Evolutionary conservation across 2,329 filamentous ascomycete genomes (phyloP), one percentile per base, ranked within the genome.

Genomic region (Plectosphaerella plurivora): DNA sequence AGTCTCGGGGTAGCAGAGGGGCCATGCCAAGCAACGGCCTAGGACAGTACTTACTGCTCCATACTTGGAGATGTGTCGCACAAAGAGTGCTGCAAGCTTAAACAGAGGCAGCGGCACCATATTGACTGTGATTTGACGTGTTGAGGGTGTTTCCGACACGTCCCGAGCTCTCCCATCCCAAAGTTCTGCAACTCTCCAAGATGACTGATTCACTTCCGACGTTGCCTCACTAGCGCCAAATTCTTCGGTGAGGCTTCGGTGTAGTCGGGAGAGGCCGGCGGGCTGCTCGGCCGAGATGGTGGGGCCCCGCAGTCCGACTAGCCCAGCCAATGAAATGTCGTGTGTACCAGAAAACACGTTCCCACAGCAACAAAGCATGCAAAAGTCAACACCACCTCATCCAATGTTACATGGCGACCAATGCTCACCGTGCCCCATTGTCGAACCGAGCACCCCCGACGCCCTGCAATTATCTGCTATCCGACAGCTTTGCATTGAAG

Each of bases 21-120:
- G 22, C 22, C 22, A 24, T 24, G 28, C 12, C 14, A 24, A 33
- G 4, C 41, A 9, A 4, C 35, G 9, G 25, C 9, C 39, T 11
- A 20, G 33, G 50, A 22, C 24, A n/a, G 25, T 46, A 70, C 82
- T 60, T 78, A 87, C 83, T 51, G 84, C 83, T 63, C 83, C 83
- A 74, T 87, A 87, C 69, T 87, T 87, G 52, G 83, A 87, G 50
- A 87, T 69, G 63, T 87, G 83, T 59, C 82, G 78, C 62, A 87
- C 73, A 59, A 87, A 83, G 46, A 87, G 74, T 52, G 83, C 68
- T 20, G 78, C 83, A 58, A 87, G 80, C 71, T 87, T 87, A 70
- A 87, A 87, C 16, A 87, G 72, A 18, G 84, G 84, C 39, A 87
- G 73, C 52, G 83, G 77, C 45, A 87, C 83, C 84, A 87, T 87